These are phyloP conservation scores for Xylariaceae sp. DNA, from an alignment of 2,329 filamentous ascomycete species.

Conservation along the genomic window DNA sequence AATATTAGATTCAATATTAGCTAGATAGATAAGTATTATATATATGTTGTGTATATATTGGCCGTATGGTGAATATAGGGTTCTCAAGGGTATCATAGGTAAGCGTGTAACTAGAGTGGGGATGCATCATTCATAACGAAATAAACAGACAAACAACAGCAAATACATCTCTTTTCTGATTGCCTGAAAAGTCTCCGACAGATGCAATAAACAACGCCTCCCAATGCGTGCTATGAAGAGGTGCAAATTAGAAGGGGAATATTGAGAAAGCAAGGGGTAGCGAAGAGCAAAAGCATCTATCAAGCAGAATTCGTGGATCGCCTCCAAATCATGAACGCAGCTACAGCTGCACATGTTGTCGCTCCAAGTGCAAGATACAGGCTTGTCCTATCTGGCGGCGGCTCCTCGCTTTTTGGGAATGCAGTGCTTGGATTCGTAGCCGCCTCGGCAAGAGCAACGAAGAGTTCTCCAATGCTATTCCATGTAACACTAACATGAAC, in stretches of 20 bases:
- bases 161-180: neutral
- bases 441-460: constrained; percentile 88
- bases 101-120: constrained; percentile 22
- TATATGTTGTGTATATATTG: constrained; percentile 21
- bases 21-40: constrained; percentile 25
- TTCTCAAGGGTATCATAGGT: constrained; percentile 38
- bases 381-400: constrained; percentile 80
- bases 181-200: neutral
- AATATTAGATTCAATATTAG: constrained; percentile 31
- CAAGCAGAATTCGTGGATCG: constrained; percentile 57
- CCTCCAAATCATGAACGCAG: constrained; percentile 71
- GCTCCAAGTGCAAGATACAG: constrained; percentile 87
- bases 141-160: neutral
- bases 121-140: constrained; percentile 21
- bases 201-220: constrained; percentile 4
- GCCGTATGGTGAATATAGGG: constrained; percentile 21
- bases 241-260: neutral
- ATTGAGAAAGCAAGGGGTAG: neutral
- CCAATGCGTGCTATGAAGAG: constrained; percentile 9
- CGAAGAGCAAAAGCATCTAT: constrained; percentile 17
- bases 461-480: constrained; percentile 92
- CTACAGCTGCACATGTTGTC: constrained; percentile 66
- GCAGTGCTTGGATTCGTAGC: constrained; percentile 88
- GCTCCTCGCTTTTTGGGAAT: constrained; percentile 89
- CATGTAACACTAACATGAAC: constrained; percentile 95